Base-by-base conservation (phyloP, 2,329 filamentous ascomycete species). In the Zasmidium angulare region DNA sequence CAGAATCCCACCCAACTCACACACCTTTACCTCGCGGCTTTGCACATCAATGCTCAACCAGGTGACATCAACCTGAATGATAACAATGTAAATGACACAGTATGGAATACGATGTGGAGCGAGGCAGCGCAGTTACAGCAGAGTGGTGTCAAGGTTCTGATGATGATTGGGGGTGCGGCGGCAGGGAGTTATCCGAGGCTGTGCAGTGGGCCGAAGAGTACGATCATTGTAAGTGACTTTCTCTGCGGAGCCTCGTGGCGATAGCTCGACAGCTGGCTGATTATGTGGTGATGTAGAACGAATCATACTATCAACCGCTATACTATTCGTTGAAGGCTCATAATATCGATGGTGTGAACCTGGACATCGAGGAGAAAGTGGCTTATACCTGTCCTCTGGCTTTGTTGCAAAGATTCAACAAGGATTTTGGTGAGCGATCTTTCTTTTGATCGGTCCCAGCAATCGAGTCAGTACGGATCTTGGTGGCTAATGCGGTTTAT, bases 301-400 rank as follows among this genome's bases (percentile, higher is more conserved):
- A 67, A 47, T 49, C 55, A 9, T 69, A 68, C 54, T 72, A 71
- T 51, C 59, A 56, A 43, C 67, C 68, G 1, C 61, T 72, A 17
- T 65, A 63, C 31, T 55, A 65, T 21, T 66, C 63, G 40, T 46
- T 72, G 49, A 64, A 62, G 21, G 53, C 60, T 40, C 62, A 68
- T 50, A 65, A 64, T 17, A 50, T 72, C 46, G 61, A 71, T 31
- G 69, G 70, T 40, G 55, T 72, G 12, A 68, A 71, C 53, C 60
- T 72, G 22, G 70, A 71, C 56, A 71, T 71, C 47, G 69, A 72
- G 62, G 70, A 72, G 55, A 26, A 47, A 21, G 67, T 71, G 29
- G 48, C 61, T 14, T 53, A 69, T 26, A 56, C 61, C 24, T 68
- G 65, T 55, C 61, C 69, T n/a, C 58, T 68, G 7, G 63, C 63